A percentile compares a stretch with the other conserved stretches of the same genome.
phyloP scores from a whole-genome alignment of 768 basidiomycete genomes.

The Termitomyces sp. region DNA sequence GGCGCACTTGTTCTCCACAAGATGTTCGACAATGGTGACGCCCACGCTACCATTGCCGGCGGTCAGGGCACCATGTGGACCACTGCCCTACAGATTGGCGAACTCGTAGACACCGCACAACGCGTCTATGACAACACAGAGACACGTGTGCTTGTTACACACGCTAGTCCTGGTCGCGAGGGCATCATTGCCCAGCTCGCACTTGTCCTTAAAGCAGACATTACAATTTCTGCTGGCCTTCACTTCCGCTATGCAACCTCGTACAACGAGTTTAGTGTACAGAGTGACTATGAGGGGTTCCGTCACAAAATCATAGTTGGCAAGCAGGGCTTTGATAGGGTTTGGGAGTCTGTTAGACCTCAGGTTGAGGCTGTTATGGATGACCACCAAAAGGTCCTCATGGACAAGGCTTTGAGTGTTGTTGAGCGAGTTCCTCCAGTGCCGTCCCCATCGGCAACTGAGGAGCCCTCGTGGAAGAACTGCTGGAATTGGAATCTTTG shows the following conservation, averaged over 20 bases:
- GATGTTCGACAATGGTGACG: constrained; percentile 92
- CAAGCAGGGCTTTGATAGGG: constrained; percentile 81
- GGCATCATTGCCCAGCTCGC: constrained; percentile 90
- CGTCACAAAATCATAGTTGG: constrained; percentile 74
- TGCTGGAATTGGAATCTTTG: constrained; percentile 99
- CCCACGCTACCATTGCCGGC: constrained; percentile 94
- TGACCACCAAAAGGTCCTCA: constrained; percentile 80
- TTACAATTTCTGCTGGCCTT: constrained; percentile 90
- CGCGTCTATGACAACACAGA: constrained; percentile 90
- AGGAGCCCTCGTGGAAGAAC: constrained; percentile 97
- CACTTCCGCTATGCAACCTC: constrained; percentile 97
- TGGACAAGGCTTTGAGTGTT: constrained; percentile 88
- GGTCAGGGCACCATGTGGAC: constrained; percentile 99
- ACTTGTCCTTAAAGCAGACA: constrained; percentile 88
- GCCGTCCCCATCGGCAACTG: constrained; percentile 52
- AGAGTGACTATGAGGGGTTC: constrained; percentile 86
- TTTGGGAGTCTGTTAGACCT: constrained; percentile 92
- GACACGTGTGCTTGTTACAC: constrained; percentile 90
- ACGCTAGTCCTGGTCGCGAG: constrained; percentile 90
- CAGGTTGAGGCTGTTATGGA: constrained; percentile 93
- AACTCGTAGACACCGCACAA: constrained; percentile 96
- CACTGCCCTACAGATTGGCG: constrained; percentile 94
- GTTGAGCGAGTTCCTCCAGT: constrained; percentile 74
- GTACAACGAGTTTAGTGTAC: constrained; percentile 96
- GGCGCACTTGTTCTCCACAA: constrained; percentile 95